Evolutionary conservation across 371 early-diverging fungal genomes (phyloP).

Genomic region (Encephalitozoon intestinalis): DNA sequence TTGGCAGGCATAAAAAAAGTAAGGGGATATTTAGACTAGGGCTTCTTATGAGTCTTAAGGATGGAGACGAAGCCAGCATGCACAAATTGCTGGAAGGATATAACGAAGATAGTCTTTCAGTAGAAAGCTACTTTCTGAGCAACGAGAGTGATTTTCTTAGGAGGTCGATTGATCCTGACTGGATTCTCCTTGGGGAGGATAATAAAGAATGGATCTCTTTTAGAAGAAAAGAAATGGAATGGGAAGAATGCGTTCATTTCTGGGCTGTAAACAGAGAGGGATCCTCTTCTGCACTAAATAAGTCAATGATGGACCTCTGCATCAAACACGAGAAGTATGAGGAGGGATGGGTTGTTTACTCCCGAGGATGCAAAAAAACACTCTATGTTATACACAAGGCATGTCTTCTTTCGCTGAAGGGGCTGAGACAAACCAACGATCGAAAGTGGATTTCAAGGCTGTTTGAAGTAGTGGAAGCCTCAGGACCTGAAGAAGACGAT

Average conservation of each 20-base stretch:
- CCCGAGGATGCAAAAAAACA: neutral
- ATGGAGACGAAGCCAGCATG: neutral
- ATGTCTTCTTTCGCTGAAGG: slow-evolving; percentile 11
- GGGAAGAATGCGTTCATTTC: slow-evolving; percentile 35
- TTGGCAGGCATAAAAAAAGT: neutral
- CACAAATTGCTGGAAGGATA: neutral
- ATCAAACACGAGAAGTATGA: slow-evolving; percentile 46
- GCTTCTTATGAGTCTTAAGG: slow-evolving; percentile 20
- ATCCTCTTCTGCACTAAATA: slow-evolving; percentile 23
- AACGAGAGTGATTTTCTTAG: neutral
- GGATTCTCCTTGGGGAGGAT: neutral
- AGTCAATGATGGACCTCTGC: slow-evolving; percentile 54
- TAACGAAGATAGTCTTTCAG: neutral
- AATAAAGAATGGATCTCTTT: neutral
- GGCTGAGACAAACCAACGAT: slow-evolving; percentile 6
- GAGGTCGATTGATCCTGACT: neutral
- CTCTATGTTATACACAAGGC: neutral
- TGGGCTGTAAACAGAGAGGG: slow-evolving; percentile 43
- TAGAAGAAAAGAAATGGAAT: slow-evolving; percentile 23
- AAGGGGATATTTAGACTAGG: slow-evolving; percentile 26
- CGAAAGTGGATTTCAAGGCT: slow-evolving; percentile 27
- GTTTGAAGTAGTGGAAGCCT: slow-evolving; percentile 1
- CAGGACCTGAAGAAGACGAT: neutral
- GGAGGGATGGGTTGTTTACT: slow-evolving; percentile 55
- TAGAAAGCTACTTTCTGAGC: neutral